Conservation (phyloP, 2,329 filamentous ascomycete genomes). For the Exophiala sp. region DNA sequence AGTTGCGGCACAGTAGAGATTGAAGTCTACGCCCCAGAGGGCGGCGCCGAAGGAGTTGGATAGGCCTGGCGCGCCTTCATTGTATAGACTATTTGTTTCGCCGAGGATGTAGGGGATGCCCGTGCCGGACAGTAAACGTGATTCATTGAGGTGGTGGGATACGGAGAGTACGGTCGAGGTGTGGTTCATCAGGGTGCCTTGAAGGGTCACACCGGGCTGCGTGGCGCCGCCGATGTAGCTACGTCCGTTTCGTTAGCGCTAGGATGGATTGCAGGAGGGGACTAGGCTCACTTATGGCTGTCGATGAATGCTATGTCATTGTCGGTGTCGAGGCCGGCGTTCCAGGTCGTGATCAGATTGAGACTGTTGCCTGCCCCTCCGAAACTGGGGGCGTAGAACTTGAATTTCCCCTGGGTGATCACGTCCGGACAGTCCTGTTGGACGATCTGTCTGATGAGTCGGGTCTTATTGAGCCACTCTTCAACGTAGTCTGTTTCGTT, state of each 20-base stretch:
- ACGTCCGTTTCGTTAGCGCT: no score
- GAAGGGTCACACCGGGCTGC: conserved; percentile 59
- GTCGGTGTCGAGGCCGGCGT: conserved; percentile 52
- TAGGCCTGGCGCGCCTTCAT: conserved; percentile 58
- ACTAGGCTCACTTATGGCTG: conserved; percentile 54
- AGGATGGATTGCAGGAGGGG: neutral
- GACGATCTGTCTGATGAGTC: conserved; percentile 47
- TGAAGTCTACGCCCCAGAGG: conserved; percentile 63
- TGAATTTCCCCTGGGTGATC: conserved; percentile 39
- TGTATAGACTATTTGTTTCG: conserved; percentile 62
- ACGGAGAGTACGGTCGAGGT: conserved; percentile 51
- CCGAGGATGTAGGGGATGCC: conserved; percentile 55
- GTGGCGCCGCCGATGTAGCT: conserved; percentile 62
- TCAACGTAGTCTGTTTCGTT: conserved; percentile 54
- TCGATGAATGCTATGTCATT: conserved; percentile 53
- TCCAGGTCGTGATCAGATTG: conserved; percentile 50
- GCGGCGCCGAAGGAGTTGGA: conserved; percentile 65
- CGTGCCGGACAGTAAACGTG: conserved; percentile 39
- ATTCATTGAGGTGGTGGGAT: conserved; percentile 50
- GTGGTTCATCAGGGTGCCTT: conserved; percentile 63
- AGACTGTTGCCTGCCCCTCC: conserved; percentile 52
- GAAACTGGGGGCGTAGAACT: conserved; percentile 59
- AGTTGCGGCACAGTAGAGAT: conserved; percentile 54
- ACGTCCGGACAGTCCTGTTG: conserved; percentile 51
- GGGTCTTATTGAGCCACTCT: conserved; percentile 58